A percentile compares a stretch with the other conserved stretches of the same genome.
Conservation (phyloP, 768 basidiomycete genomes). For the Suillus paluster region DNA sequence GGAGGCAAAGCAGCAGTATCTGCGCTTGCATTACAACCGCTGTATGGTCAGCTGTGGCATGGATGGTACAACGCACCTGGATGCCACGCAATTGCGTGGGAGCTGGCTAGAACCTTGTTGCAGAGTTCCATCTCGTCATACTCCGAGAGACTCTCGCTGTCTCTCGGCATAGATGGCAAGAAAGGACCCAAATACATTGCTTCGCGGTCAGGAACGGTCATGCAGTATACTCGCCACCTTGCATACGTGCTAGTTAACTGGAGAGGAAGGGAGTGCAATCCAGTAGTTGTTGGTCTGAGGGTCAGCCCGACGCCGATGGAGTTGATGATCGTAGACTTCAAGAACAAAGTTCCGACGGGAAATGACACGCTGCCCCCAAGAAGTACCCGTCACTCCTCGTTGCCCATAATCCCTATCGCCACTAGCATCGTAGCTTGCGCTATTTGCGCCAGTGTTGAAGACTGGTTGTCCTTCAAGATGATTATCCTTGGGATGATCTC, state of each 20-base stretch:
- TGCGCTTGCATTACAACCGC: constrained; percentile 31
- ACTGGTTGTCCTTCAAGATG: constrained; percentile 32
- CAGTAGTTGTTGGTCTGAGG: constrained; percentile 14
- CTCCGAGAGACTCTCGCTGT: constrained; percentile 20
- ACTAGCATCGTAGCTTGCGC: constrained; percentile 25
- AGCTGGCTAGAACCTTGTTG: constrained; percentile 20
- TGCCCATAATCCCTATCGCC: constrained; percentile 24
- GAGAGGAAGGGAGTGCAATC: constrained; percentile 14
- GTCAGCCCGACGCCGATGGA: constrained; percentile 15
- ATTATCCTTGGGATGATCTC: constrained; percentile 34
- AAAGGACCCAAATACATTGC: constrained; percentile 71
- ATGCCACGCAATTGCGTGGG: constrained; percentile 29
- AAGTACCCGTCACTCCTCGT: constrained; percentile 12
- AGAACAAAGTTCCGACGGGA: not conserved
- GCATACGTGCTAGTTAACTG: constrained; percentile 49
- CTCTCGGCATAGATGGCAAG: constrained; percentile 20
- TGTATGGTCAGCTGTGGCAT: constrained; percentile 31
- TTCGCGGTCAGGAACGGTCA: constrained; percentile 62
- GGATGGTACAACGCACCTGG: constrained; percentile 43
- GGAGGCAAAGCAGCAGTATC: constrained; percentile 38
- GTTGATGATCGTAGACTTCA: constrained; percentile 8
- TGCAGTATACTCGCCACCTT: constrained; percentile 51
- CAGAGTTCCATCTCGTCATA: constrained; percentile 17
- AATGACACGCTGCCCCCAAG: constrained; percentile 1
- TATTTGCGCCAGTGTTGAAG: constrained; percentile 21